These are phyloP conservation scores for Cephaloascus fragrans DNA, from an alignment of 805 yeast species.

Conservation along the genomic window DNA sequence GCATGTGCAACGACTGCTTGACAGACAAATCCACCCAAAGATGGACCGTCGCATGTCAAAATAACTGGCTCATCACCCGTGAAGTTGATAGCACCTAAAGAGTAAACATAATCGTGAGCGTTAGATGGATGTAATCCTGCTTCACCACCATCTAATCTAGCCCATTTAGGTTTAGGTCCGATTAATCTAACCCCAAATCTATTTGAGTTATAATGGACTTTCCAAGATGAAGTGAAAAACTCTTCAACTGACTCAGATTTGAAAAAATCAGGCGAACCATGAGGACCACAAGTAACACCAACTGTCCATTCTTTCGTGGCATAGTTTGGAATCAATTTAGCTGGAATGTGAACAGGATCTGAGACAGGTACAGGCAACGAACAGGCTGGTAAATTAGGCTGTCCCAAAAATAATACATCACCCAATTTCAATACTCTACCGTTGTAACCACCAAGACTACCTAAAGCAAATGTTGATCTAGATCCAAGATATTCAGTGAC, in stretches of 20 bases:
- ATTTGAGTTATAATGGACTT: conserved; percentile 93
- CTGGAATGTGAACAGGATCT: conserved; percentile 52
- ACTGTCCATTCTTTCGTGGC: conserved; percentile 61
- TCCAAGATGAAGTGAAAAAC: conserved; percentile 78
- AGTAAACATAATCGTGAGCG: conserved; percentile 94
- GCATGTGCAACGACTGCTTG: conserved; percentile 92
- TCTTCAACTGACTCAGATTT: conserved; percentile 60
- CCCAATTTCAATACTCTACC: conserved; percentile 90
- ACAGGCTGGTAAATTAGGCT: conserved; percentile 58
- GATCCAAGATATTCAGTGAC: conserved; percentile 92
- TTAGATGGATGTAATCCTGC: conserved; percentile 99
- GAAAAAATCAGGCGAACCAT: conserved; percentile 95
- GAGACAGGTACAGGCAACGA: conserved; percentile 64
- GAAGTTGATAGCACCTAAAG: conserved; percentile 93
- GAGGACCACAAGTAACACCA: conserved; percentile 96
- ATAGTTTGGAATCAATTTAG: conserved; percentile 44
- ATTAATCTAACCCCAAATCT: conserved; percentile 91
- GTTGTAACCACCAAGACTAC: conserved; percentile 88
- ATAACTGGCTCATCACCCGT: conserved; percentile 99
- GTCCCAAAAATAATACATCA: conserved; percentile 82
- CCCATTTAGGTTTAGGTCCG: conserved; percentile 97
- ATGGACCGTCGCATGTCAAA: conserved; percentile 94
- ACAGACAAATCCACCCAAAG: conserved; percentile 95
- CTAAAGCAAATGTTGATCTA: conserved; percentile 93
- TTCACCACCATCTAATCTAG: conserved; percentile 92